Base-by-base conservation (phyloP, 257 asterid genomes). In the Nicotiana tabacum region DNA sequence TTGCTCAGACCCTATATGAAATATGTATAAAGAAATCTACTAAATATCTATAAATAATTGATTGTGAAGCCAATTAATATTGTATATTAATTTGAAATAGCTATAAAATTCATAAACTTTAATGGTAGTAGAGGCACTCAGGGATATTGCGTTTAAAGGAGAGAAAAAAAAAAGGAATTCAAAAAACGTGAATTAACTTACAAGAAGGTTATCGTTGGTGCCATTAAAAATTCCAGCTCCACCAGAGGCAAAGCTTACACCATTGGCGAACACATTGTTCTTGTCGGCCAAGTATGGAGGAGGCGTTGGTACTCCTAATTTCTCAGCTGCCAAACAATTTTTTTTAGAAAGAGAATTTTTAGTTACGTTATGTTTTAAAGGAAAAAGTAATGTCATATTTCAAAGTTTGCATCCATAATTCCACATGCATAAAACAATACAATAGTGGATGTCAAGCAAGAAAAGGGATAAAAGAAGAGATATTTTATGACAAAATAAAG, bases 231-330 rank as follows among this genome's bases (percentile, higher is more conserved):
- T 90, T 65, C 98, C 98, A 15, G 96, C 93, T 72, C 98, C 98
- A 29, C 97, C 98, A 0, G 98, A 93, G 51, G 98, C 98, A 85
- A 95, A 95, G 87, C 86, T 95, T 16, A 87, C 98, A 16, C 98
- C 98, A 29, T 89, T 85, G 5, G 72, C 70, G 81, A 89, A 92
- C 68, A 64, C 83, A 66, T 37, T 83, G 62, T 88, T 84, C 1
- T 83, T 90, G 86, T 86, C 88, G 66, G 94, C 78, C 74, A 95
- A 89, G 84, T 90, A 95, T 29, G 98, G 92, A 15, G 97, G 96
- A 9, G 95, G 77, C 6, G 96, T 84, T 32, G 90, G 67, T 81
- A 95, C 12, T n/a, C 97, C 96, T 88, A 95, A 60, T 86, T 90
- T 88, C 85, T 92, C 98, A 82, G 92, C 97, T 94, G 95, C 60